Conservation (phyloP, 257 asterid genomes). For the Anisodus tanguticus region DNA sequence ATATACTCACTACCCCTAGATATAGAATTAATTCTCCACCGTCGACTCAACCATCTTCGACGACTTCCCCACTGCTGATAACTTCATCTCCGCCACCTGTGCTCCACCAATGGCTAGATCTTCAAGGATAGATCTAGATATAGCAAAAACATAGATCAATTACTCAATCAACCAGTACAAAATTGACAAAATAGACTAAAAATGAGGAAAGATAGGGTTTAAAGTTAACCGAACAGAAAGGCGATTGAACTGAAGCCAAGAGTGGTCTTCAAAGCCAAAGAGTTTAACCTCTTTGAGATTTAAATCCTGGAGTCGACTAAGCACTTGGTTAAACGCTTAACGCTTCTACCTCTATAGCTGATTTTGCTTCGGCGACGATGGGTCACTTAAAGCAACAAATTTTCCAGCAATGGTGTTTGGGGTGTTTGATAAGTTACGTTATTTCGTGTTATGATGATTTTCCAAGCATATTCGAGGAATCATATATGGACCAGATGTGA, state of each 20-base stretch:
- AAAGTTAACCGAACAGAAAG: constrained; percentile 48
- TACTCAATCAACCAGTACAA: background rate
- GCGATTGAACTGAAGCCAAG: constrained; percentile 62
- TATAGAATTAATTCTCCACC: too few relatives aligned
- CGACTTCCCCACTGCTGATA: too few relatives aligned
- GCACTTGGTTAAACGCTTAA: constrained; percentile 51
- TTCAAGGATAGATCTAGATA: too few relatives aligned
- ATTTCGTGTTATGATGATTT: too few relatives aligned
- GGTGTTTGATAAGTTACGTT: too few relatives aligned
- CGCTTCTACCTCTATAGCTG: constrained; percentile 44
- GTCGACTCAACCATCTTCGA: too few relatives aligned
- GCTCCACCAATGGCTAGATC: too few relatives aligned
- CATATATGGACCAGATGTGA: too few relatives aligned
- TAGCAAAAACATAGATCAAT: background rate
- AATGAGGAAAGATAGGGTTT: constrained; percentile 33
- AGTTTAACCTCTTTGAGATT: constrained; percentile 48
- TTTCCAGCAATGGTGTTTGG: too few relatives aligned
- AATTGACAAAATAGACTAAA: background rate
- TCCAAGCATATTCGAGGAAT: too few relatives aligned
- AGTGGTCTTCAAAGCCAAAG: constrained; percentile 58
- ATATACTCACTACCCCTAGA: too few relatives aligned
- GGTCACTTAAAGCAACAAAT: background rate
- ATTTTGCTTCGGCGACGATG: constrained; percentile 48
- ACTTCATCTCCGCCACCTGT: too few relatives aligned
- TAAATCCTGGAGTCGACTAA: constrained; percentile 50